Evolutionary conservation across 2,329 filamentous ascomycete genomes (phyloP).

Genomic region (Penicillium fuscoglaucum): DNA sequence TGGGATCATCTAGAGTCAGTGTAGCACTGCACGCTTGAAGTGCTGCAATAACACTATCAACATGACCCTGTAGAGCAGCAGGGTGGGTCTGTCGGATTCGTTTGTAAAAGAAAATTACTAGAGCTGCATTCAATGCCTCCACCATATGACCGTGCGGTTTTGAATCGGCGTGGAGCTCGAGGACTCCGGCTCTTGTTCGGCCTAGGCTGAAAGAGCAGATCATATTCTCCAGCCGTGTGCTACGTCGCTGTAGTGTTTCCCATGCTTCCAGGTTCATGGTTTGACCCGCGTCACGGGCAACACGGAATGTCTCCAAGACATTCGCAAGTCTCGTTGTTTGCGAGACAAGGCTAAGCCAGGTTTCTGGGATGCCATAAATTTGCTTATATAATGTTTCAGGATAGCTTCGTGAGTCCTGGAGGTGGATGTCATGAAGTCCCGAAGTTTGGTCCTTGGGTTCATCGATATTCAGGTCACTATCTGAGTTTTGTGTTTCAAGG

Average conservation of each 20-base stretch:
- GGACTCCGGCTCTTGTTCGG: constrained; percentile 8
- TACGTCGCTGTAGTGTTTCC: constrained; percentile 32
- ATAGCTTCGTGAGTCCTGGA: no score
- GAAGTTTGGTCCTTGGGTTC: no score
- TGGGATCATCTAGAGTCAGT: constrained; percentile 14
- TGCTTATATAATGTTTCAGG: constrained; percentile 40
- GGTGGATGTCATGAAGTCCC: no score
- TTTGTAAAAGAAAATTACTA: constrained; percentile 47
- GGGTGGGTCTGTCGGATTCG: constrained; percentile 43
- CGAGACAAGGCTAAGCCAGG: constrained; percentile 47
- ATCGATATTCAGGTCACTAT: no score
- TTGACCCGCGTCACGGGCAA: constrained; percentile 17
- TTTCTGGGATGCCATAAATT: constrained; percentile 47
- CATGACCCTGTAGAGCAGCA: constrained; percentile 41
- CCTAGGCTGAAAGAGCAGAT: constrained; percentile 34
- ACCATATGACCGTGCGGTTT: constrained; percentile 37
- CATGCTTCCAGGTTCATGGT: constrained; percentile 24
- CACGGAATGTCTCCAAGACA: constrained; percentile 31
- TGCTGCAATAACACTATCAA: constrained; percentile 37
- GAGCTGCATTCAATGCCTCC: constrained; percentile 41
- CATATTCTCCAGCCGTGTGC: constrained; percentile 35
- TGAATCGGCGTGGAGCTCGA: constrained; percentile 15
- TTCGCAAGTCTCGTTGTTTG: constrained; percentile 48
- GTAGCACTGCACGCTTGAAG: constrained; percentile 33
- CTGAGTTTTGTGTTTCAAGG: no score